phyloP scores from a whole-genome alignment of 257 asterid species.

The Solanum microdontum region DNA sequence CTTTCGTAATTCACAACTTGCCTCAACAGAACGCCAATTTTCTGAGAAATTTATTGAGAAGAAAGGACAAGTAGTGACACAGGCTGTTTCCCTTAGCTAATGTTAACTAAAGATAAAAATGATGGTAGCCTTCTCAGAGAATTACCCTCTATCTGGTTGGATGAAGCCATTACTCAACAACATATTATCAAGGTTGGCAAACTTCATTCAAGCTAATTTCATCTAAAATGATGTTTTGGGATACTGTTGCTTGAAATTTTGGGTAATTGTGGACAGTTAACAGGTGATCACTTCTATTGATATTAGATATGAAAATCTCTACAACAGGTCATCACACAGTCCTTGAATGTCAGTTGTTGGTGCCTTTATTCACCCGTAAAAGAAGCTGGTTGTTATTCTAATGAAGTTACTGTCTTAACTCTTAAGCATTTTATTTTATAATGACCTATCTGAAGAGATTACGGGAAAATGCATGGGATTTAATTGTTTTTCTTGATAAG shows the following conservation, averaged over 20 bases:
- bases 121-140: background rate
- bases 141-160: background rate
- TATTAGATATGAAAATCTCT: background rate
- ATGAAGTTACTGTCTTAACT: background rate
- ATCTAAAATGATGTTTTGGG: background rate
- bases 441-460: background rate
- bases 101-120: background rate
- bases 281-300: background rate
- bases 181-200: background rate
- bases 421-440: background rate
- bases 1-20: background rate
- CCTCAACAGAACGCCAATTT: background rate
- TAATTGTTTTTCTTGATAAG: background rate
- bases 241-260: background rate
- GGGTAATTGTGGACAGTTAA: background rate
- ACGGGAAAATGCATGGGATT: background rate
- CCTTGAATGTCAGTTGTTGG: background rate
- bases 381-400: background rate
- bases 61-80: background rate
- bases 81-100: background rate
- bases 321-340: background rate
- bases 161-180: background rate
- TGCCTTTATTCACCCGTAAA: background rate
- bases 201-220: background rate
- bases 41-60: background rate